Conservation (phyloP, 805 yeast species). For the Zygotorulaspora sp. region DNA sequence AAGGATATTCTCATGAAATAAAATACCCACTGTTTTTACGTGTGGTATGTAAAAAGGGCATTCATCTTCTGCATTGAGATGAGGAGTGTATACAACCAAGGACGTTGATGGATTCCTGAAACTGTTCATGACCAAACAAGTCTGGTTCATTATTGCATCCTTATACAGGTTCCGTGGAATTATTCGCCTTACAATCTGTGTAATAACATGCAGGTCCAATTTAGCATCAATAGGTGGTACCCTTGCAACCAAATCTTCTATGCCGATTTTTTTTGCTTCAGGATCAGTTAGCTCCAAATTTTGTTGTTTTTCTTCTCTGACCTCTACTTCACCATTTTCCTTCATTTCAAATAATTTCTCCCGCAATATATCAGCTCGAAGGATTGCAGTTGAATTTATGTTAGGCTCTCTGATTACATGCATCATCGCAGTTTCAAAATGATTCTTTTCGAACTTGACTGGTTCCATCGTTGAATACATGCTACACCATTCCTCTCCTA, state of each 20-base stretch:
- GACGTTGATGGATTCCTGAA: slow-evolving; percentile 37
- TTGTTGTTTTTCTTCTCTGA: slow-evolving; percentile 9
- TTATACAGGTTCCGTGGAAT: slow-evolving; percentile 90
- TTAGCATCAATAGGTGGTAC: slow-evolving; percentile 25
- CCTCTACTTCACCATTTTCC: slow-evolving; percentile 6
- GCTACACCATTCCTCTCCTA: slow-evolving; percentile 30
- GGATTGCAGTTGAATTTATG: slow-evolving; percentile 84
- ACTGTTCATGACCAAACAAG: slow-evolving; percentile 53
- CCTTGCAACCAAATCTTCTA: slow-evolving; percentile 43
- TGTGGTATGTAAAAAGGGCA: slow-evolving; percentile 89
- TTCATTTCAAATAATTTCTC: slow-evolving; percentile 43
- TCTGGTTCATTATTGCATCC: slow-evolving; percentile 78
- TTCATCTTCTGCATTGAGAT: slow-evolving; percentile 51
- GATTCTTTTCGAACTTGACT: slow-evolving; percentile 34
- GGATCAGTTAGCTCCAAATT: slow-evolving; percentile 15
- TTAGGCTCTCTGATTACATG: slow-evolving; percentile 80
- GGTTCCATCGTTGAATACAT: slow-evolving; percentile 24
- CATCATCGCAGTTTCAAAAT: slow-evolving; percentile 72
- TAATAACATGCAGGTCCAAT: slow-evolving; percentile 34
- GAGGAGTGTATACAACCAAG: slow-evolving; percentile 74
- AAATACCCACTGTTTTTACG: slow-evolving; percentile 71
- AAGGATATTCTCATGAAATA: slow-evolving; percentile 43
- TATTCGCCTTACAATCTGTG: slow-evolving; percentile 70
- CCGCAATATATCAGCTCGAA: slow-evolving; percentile 76
- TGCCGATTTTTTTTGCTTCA: slow-evolving; percentile 29